Evolutionary conservation across 2,329 filamentous ascomycete species (phyloP).

Genomic region (Amauroascus verrucosus): DNA sequence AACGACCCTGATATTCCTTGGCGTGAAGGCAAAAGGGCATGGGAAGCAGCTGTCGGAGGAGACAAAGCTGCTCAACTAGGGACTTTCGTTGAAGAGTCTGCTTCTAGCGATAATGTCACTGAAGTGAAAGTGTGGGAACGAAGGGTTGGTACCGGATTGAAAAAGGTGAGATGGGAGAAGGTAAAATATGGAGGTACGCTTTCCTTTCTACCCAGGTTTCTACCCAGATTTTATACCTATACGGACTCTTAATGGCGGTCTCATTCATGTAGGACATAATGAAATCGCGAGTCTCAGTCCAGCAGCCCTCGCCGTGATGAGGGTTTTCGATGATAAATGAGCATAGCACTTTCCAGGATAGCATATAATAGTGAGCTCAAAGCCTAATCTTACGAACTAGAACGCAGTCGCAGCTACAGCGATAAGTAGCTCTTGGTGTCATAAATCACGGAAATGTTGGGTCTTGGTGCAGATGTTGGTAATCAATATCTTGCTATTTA

Average conservation of each 20-base stretch:
- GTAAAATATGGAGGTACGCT: slow-evolving; percentile 35
- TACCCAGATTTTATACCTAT: too few relatives aligned
- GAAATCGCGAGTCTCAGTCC: slow-evolving; percentile 32
- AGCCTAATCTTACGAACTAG: too few relatives aligned
- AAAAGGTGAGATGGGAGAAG: slow-evolving; percentile 37
- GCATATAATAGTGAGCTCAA: too few relatives aligned
- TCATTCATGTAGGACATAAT: slow-evolving; percentile 28
- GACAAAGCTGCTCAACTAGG: slow-evolving; percentile 22
- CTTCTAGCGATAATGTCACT: slow-evolving; percentile 23
- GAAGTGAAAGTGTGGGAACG: slow-evolving; percentile 34
- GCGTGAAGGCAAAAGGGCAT: slow-evolving; percentile 36
- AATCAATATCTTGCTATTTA: neutral
- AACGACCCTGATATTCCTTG: slow-evolving; percentile 78
- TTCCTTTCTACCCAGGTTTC: neutral
- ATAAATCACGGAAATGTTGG: too few relatives aligned
- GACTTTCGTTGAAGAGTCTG: slow-evolving; percentile 22
- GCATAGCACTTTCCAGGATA: neutral
- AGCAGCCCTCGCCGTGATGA: slow-evolving; percentile 30
- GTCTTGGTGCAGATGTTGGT: too few relatives aligned
- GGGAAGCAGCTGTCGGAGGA: slow-evolving; percentile 30
- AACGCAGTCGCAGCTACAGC: too few relatives aligned
- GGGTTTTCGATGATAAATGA: slow-evolving; percentile 28
- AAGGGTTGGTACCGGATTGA: slow-evolving; percentile 20
- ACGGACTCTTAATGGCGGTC: too few relatives aligned
- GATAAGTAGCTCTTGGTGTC: too few relatives aligned